A percentile compares a stretch with the other conserved stretches of the same genome.
Evolutionary conservation across 208 protist species (phyloP).

Genomic region (Tritrichomonas foetus): DNA sequence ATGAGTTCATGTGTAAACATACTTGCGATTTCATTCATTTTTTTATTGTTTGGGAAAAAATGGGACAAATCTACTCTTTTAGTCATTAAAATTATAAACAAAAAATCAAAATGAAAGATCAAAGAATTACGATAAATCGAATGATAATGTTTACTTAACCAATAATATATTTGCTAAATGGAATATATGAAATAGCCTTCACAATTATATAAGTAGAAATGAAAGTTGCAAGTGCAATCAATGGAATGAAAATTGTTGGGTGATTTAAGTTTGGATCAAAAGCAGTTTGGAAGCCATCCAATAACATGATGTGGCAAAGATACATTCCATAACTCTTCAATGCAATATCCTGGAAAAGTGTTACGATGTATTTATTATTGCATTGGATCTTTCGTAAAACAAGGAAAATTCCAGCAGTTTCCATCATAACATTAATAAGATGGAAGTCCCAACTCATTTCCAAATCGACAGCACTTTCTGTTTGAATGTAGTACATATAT

Average conservation of each 20-base stretch:
- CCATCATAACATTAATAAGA: not conserved
- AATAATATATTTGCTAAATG: conserved; percentile 25
- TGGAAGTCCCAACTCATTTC: not conserved
- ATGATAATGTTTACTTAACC: too few relatives aligned
- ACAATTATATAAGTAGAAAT: not conserved
- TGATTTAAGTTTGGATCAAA: not conserved
- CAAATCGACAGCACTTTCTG: not conserved
- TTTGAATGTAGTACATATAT: not conserved
- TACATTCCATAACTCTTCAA: not conserved
- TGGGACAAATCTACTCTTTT: too few relatives aligned
- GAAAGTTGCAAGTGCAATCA: not conserved
- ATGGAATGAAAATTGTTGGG: not conserved
- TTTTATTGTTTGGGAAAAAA: too few relatives aligned
- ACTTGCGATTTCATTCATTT: too few relatives aligned
- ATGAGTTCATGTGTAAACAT: too few relatives aligned
- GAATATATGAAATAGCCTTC: not conserved
- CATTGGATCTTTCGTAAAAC: not conserved
- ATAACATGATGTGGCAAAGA: not conserved
- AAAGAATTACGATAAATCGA: too few relatives aligned
- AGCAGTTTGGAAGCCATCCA: not conserved
- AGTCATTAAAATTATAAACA: too few relatives aligned
- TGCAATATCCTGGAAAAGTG: not conserved
- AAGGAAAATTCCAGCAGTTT: not conserved
- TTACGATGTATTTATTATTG: not conserved
- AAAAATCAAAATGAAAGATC: too few relatives aligned